Evolutionary conservation across 2,329 filamentous ascomycete species (phyloP).

Genomic region (Aspergillus uvarum): DNA sequence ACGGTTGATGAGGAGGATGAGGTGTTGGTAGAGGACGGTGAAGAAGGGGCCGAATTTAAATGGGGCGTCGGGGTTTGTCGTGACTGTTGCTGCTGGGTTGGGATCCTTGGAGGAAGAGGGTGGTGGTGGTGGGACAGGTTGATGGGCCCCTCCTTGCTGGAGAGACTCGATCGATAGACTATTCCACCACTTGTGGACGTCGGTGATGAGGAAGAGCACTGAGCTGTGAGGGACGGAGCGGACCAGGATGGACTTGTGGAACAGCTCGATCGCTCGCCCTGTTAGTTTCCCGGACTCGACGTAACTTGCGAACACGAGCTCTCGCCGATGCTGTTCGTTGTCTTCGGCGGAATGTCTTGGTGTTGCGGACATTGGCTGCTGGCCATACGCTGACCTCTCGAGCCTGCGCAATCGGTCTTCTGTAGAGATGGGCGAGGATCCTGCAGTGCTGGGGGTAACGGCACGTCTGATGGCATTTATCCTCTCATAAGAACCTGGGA

Average conservation of each 20-base stretch:
- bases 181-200: slow-evolving; percentile 47
- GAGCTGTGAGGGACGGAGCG: slow-evolving; percentile 40
- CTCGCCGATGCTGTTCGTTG: slow-evolving; percentile 23
- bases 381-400: background rate
- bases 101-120: background rate
- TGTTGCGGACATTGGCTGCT: slow-evolving; percentile 2
- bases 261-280: slow-evolving; percentile 42
- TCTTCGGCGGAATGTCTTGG: slow-evolving; percentile 7
- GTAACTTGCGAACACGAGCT: slow-evolving; percentile 39
- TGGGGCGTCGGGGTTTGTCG: slow-evolving; percentile 12
- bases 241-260: slow-evolving; percentile 44
- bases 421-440: background rate
- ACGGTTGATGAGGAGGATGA: slow-evolving; percentile 42
- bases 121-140: background rate
- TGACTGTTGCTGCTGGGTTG: slow-evolving; percentile 4
- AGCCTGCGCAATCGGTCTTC: background rate
- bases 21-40: slow-evolving; percentile 44
- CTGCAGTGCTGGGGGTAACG: background rate
- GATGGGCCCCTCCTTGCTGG: background rate
- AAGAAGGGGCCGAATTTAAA: slow-evolving; percentile 42
- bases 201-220: slow-evolving; percentile 39
- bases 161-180: slow-evolving; percentile 30
- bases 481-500: slow-evolving; percentile 22
- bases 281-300: slow-evolving; percentile 42
- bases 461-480: background rate